Conservation (phyloP, 305 asterid species). For the Lippia alba region DNA sequence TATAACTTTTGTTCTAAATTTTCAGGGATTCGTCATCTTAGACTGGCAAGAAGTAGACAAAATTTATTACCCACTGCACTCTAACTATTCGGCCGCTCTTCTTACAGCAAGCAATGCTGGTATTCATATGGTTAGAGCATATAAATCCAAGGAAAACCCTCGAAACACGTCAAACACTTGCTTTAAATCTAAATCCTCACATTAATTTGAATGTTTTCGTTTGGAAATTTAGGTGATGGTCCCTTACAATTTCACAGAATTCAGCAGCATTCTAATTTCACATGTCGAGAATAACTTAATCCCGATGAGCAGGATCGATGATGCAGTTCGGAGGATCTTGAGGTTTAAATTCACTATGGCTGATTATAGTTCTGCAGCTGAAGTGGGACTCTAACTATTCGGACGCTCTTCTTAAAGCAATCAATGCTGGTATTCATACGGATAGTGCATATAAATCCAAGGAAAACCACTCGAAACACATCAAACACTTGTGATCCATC, state of each 20-base stretch:
- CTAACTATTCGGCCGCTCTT: slow-evolving; percentile 43
- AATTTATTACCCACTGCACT: slow-evolving; percentile 36
- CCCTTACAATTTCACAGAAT: slow-evolving; percentile 42
- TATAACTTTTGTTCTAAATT: too few relatives aligned
- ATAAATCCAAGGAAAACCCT: slow-evolving; percentile 13
- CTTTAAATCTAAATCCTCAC: too few relatives aligned
- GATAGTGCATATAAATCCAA: too few relatives aligned
- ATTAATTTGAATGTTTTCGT: background rate
- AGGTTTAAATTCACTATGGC: slow-evolving; percentile 39
- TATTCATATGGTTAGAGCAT: slow-evolving; percentile 37
- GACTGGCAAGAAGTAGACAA: slow-evolving; percentile 53
- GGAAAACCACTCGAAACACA: too few relatives aligned
- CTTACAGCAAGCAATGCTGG: slow-evolving; percentile 13
- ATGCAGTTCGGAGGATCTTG: slow-evolving; percentile 42
- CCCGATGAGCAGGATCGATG: slow-evolving; percentile 38
- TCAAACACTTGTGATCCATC: too few relatives aligned
- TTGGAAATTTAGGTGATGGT: slow-evolving; percentile 34
- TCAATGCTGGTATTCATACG: too few relatives aligned
- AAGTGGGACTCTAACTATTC: too few relatives aligned
- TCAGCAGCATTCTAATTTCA: slow-evolving; percentile 26
- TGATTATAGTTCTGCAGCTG: slow-evolving; percentile 33
- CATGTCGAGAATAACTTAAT: slow-evolving; percentile 38
- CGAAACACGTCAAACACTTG: too few relatives aligned
- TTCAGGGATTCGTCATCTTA: slow-evolving; percentile 52
- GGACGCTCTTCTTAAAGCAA: too few relatives aligned